phyloP scores from a whole-genome alignment of 1,284 basidiomycete species.

The Phellopilus nigrolimitatus region DNA sequence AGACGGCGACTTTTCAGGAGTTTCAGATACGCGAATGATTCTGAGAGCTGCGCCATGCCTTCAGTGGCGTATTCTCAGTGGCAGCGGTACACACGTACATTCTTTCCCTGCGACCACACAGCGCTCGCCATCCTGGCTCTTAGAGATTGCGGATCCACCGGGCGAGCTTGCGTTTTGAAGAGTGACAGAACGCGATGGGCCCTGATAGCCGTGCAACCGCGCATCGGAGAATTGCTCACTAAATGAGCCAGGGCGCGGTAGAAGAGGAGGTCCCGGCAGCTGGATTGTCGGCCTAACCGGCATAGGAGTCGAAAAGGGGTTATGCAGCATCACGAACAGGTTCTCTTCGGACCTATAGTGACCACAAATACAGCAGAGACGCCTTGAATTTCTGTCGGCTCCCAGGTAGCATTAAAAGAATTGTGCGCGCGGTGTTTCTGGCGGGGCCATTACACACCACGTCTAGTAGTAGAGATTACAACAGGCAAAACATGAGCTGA shows the following conservation, averaged over 20 bases:
- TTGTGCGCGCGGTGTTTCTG: no score
- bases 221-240: slow-evolving; percentile 31
- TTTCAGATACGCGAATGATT: slow-evolving; percentile 53
- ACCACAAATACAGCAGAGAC: neutral
- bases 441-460: no score
- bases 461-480: no score
- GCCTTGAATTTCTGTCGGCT: no score
- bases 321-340: slow-evolving; percentile 10
- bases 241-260: neutral
- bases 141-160: slow-evolving; percentile 62
- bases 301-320: slow-evolving; percentile 13
- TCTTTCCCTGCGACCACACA: slow-evolving; percentile 72
- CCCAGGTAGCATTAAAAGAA: no score
- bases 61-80: neutral
- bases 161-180: slow-evolving; percentile 48
- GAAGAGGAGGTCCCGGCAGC: neutral
- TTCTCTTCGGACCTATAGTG: neutral
- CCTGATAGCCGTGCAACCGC: slow-evolving; percentile 40
- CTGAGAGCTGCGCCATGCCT: slow-evolving; percentile 48
- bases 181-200: slow-evolving; percentile 48
- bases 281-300: slow-evolving; percentile 7
- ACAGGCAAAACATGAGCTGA: no score
- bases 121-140: slow-evolving; percentile 56
- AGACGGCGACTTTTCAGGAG: slow-evolving; percentile 32
- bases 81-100: slow-evolving; percentile 40